Base-by-base conservation (phyloP, 2,329 filamentous ascomycete genomes). In the Leptographium procerum region DNA sequence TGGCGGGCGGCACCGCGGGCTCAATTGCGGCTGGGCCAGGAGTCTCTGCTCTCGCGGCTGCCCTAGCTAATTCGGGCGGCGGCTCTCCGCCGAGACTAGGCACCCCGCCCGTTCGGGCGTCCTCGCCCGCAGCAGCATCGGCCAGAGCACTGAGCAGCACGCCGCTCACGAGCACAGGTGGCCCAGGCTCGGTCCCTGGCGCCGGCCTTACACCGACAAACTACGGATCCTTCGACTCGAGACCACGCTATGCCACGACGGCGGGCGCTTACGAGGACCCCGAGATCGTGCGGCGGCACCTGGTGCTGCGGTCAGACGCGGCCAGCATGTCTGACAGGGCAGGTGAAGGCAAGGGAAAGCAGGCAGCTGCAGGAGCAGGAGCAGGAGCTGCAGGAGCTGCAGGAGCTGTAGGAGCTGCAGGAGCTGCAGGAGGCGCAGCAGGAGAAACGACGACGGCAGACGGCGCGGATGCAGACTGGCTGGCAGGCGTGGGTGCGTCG, bases 201-300 rank as follows among this genome's bases (percentile, higher is more conserved):
- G 71, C 76, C 61, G 74, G 79, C 60, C 72, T 75, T 14, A 81
- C 84, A 3, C 82, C 83, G 29, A 88, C 86, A 61, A 88, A 87
- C 66, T 95, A 94, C 70, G 92, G 91, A 57, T 96, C 91, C 11
- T 91, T 95, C 66, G 89, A 94, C 63, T 82, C 83, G 55, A 81
- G 85, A 63, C 79, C 80, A 47, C 81, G 79, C 55, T 69, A 75
- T 55, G 71, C 70, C 60, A 70, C 80, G 77, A 53, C 36, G 5
- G 73, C 77, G 47, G 83, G 78, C 26, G 84, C 86, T 5, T 87
- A 86, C 68, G 91, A 97, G 72, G 90, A 97, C 66, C 87, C 91
- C 19, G 91, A 96, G 69, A 89, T 97, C 57, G 82, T 99, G 64
- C 91, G 86, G 69, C 82, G 92, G 64, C 94, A 99, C 77, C 74